These are phyloP conservation scores for Naematelia encephala DNA, from an alignment of 768 basidiomycete genomes.

Conservation along the genomic window DNA sequence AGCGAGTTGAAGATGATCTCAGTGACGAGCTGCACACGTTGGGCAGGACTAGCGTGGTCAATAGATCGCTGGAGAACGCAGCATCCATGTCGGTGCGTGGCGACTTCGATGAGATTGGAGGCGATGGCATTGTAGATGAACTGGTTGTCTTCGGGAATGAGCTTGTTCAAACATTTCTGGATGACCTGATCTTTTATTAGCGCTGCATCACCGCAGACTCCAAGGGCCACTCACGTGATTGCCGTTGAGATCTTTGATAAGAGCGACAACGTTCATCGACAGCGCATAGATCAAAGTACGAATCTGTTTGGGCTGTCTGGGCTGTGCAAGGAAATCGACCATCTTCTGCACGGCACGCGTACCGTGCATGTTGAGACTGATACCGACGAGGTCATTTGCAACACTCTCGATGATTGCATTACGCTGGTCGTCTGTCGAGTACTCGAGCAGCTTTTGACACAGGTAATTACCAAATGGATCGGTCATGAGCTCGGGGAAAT, in stretches of 20 bases:
- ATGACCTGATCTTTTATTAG: conserved; percentile 68
- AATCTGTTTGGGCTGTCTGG: conserved; percentile 70
- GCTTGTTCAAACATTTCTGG: conserved; percentile 97
- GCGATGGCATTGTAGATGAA: conserved; percentile 99
- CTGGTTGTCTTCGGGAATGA: conserved; percentile 98
- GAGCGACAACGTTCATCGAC: conserved; percentile 93
- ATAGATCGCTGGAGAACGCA: conserved; percentile 97
- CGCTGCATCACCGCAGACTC: neutral
- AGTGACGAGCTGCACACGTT: conserved; percentile 91
- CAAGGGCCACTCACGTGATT: conserved; percentile 44
- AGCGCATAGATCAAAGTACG: conserved; percentile 94
- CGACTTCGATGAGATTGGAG: conserved; percentile 97
- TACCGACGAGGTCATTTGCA: conserved; percentile 93
- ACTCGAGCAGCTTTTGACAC: conserved; percentile 96
- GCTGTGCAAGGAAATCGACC: conserved; percentile 97
- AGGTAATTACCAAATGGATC: conserved; percentile 99
- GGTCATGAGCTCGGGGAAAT: conserved; percentile 98
- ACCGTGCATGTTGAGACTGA: conserved; percentile 99
- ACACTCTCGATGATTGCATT: conserved; percentile 96
- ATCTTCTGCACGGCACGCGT: conserved; percentile 99
- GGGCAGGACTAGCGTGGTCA: conserved; percentile 75
- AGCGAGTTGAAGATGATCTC: conserved; percentile 99
- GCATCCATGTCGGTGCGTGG: conserved; percentile 75
- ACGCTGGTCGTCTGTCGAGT: conserved; percentile 94
- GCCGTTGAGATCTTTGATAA: conserved; percentile 80